phyloP scores from a whole-genome alignment of 495 filamentous ascomycete genomes.

The Extremus antarcticus region DNA sequence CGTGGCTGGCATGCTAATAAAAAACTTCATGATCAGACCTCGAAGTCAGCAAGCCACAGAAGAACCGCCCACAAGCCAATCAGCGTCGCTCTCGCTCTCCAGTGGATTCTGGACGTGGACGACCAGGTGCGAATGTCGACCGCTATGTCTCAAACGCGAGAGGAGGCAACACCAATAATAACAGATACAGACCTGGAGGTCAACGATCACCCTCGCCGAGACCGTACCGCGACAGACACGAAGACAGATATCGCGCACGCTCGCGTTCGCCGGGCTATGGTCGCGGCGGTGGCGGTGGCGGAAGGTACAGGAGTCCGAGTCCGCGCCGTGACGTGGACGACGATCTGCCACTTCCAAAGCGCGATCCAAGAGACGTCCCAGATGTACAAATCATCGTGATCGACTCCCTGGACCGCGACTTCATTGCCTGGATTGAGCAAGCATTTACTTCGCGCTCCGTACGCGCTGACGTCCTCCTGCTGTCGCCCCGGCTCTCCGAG shows the following conservation, averaged over 20 bases:
- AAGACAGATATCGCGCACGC: conserved; percentile 36
- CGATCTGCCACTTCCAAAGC: conserved; percentile 59
- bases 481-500: conserved; percentile 67
- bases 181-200: conserved; percentile 54
- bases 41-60: conserved; percentile 83
- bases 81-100: conserved; percentile 58
- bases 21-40: conserved; percentile 49
- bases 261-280: conserved; percentile 40
- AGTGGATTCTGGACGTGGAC: conserved; percentile 45
- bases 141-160: conserved; percentile 23
- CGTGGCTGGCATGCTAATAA: background rate
- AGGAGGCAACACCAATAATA: conserved; percentile 23
- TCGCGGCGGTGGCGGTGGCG: conserved; percentile 34
- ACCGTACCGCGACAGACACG: conserved; percentile 48
- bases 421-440: conserved; percentile 69
- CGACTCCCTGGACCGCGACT: conserved; percentile 69
- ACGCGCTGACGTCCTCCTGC: conserved; percentile 61
- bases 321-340: conserved; percentile 41
- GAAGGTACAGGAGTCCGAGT: conserved; percentile 58
- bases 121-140: conserved; percentile 21
- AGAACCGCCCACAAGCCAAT: conserved; percentile 34
- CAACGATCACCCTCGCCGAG: conserved; percentile 38
- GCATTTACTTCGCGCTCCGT: conserved; percentile 60
- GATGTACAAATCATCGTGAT: conserved; percentile 82
- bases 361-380: conserved; percentile 66